A percentile compares a stretch with the other conserved stretches of the same genome.
Conservation (phyloP, 768 basidiomycete genomes). For the Psilocybe cyanescens region DNA sequence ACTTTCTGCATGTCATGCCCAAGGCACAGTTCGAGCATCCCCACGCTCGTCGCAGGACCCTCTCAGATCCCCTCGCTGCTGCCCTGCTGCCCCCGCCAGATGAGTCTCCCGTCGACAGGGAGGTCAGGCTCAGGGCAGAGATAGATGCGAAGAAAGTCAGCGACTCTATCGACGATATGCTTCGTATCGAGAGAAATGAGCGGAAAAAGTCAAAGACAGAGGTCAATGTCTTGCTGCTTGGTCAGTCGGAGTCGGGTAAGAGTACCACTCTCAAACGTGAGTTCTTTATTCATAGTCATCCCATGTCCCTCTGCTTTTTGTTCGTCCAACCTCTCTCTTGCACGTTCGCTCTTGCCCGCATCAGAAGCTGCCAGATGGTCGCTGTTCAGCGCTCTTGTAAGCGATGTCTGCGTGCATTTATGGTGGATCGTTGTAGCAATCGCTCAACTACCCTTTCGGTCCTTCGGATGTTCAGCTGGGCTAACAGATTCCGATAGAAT, state of each 20-base stretch:
- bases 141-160: slow-evolving; percentile 73
- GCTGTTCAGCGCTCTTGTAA: not conserved
- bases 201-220: slow-evolving; percentile 61
- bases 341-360: not conserved
- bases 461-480: not conserved
- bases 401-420: not conserved
- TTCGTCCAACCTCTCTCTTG: slow-evolving; percentile 4
- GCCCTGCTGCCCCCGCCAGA: slow-evolving; percentile 71
- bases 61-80: slow-evolving; percentile 73
- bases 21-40: slow-evolving; percentile 36
- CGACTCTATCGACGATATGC: slow-evolving; percentile 80
- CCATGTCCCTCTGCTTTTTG: not conserved
- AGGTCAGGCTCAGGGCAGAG: slow-evolving; percentile 67
- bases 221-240: slow-evolving; percentile 79
- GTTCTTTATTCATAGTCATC: slow-evolving; percentile 32
- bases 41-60: slow-evolving; percentile 38
- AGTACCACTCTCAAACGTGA: slow-evolving; percentile 88
- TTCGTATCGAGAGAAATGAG: slow-evolving; percentile 67
- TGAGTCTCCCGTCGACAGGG: slow-evolving; percentile 71
- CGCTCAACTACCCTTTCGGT: not conserved
- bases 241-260: slow-evolving; percentile 91
- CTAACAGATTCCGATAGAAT: slow-evolving; percentile 53
- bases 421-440: not conserved
- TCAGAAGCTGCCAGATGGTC: not conserved
- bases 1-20: slow-evolving; percentile 40